Evolutionary conservation across 129 eudicot genomes (phyloP), one percentile per base, ranked within the genome.

Genomic region (Artemisia annua): DNA sequence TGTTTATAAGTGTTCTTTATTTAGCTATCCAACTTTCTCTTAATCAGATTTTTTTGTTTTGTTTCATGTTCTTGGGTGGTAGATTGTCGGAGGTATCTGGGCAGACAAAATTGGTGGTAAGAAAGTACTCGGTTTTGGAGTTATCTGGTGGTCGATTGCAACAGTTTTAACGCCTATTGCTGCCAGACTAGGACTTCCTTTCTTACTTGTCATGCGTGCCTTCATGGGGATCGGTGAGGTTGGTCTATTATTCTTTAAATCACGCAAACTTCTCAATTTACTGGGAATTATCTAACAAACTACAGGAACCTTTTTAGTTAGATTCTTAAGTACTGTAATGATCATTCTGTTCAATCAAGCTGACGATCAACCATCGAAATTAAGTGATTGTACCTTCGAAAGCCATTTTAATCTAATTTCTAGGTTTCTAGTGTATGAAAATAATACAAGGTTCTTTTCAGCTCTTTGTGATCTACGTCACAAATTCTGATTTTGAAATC

Each of bases 211-310:
- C 32, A 68, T 85, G 96, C 99, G 99, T 64, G 97, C 99, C 73
- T 88, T 90, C 74, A 94, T 94, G 99, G 99, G 99, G 57, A 86
- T 94, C 63, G 99, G 99, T 67, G 99, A 94, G 99, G 99, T 94
- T 78, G 51, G 83, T 35, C 15, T 61, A 72, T 77, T 64, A 59
- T 24, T 26, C 65, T 52, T 52, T 52, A 52, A 13, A 3, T 14
- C 17, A 52, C 0, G 44, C 44, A 10, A 52, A 16, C 17, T 52
- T 52, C 7, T 52, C 19, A 52, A n/a, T n/a, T n/a, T 16, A 14
- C 57, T 52, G 5, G 20, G 62, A 9, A 56, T 3, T 56, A 56
- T 11, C 62, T 11, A n/a, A 55, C 17, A 35, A 35, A 35, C 43
- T 5, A 35, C 4, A 4, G 8, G 43, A 35, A 35, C 43, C 43